Conservation (phyloP, 768 basidiomycete genomes). For the Lactifluus pinguis region DNA sequence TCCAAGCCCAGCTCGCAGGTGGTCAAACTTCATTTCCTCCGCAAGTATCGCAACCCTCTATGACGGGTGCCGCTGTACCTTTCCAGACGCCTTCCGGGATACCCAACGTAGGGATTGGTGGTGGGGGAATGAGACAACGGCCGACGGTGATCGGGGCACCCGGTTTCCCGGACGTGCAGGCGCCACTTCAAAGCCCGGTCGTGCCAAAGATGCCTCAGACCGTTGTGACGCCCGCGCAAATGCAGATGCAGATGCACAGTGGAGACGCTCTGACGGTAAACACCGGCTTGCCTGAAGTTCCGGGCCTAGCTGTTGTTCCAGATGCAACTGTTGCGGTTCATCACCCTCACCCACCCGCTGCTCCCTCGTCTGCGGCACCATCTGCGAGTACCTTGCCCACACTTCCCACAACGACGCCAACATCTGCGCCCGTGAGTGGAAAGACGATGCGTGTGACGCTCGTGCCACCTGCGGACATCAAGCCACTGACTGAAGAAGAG, state of each 20-base stretch:
- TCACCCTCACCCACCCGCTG: slow-evolving; percentile 14
- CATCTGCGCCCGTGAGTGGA: slow-evolving; percentile 41
- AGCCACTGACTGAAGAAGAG: slow-evolving; percentile 40
- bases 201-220: slow-evolving; percentile 5
- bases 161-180: slow-evolving; percentile 18
- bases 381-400: slow-evolving; percentile 23
- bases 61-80: slow-evolving; percentile 11
- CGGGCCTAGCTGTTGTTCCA: slow-evolving; percentile 9
- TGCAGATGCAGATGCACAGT: slow-evolving; percentile 14
- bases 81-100: slow-evolving; percentile 13
- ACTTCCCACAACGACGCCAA: slow-evolving; percentile 35
- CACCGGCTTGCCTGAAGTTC: slow-evolving; percentile 12
- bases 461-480: slow-evolving; percentile 51
- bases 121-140: slow-evolving; percentile 19
- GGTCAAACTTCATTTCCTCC: slow-evolving; percentile 10
- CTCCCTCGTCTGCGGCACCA: slow-evolving; percentile 19
- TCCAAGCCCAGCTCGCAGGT: not conserved
- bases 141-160: slow-evolving; percentile 19
- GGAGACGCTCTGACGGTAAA: slow-evolving; percentile 4
- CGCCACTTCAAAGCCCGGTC: slow-evolving; percentile 15
- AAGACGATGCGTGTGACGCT: slow-evolving; percentile 50
- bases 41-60: slow-evolving; percentile 17
- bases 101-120: slow-evolving; percentile 15
- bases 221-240: slow-evolving; percentile 9
- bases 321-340: slow-evolving; percentile 19